Conservation (phyloP, 192 early-diverging fungal species). For the Backusella luteola region DNA sequence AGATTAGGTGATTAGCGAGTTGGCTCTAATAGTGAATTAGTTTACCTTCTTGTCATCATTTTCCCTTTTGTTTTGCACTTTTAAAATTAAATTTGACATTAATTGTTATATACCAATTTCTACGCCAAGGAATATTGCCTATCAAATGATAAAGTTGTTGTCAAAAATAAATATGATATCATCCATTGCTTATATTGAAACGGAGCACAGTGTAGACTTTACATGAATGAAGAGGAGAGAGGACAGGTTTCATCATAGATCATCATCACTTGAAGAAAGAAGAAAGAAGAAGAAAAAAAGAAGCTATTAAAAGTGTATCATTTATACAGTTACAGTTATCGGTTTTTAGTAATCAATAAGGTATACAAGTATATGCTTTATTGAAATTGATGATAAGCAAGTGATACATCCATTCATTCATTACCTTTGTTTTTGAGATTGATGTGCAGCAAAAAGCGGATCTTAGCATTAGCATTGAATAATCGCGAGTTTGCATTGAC, state of each 20-base stretch:
- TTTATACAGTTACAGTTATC: background rate
- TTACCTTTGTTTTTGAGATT: background rate
- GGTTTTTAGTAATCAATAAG: background rate
- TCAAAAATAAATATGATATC: slow-evolving; percentile 1
- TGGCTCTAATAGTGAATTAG: background rate
- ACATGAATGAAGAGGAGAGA: background rate
- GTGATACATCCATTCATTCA: background rate
- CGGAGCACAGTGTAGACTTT: background rate
- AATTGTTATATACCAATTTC: background rate
- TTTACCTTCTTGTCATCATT: background rate
- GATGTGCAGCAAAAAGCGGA: background rate
- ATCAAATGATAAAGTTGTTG: background rate
- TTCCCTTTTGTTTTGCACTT: background rate
- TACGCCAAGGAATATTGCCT: background rate
- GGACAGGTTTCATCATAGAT: background rate
- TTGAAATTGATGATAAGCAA: too few relatives aligned
- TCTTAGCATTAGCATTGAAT: background rate
- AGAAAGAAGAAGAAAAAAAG: too few relatives aligned
- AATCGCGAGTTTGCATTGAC: background rate
- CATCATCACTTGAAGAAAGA: background rate
- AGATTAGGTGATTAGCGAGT: too few relatives aligned
- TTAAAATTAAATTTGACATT: background rate
- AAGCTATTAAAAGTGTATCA: background rate
- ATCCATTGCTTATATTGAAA: background rate
- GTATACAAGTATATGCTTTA: too few relatives aligned